phyloP scores from a whole-genome alignment of 306 rosid species.

The Quercus ilex region DNA sequence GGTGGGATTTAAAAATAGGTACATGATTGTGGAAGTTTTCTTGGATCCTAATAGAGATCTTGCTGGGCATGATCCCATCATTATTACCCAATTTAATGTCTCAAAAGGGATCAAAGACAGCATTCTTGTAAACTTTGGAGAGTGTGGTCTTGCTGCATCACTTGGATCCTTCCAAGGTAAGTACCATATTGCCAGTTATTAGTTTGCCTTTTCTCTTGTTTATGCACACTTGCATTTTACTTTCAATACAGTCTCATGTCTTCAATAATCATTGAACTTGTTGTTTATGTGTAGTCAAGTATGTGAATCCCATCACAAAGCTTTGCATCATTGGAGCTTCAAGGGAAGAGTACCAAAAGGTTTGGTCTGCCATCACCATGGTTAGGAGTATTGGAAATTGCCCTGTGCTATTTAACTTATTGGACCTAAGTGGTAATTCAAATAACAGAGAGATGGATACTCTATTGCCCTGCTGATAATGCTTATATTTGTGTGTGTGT shows the following conservation, averaged over 20 bases:
- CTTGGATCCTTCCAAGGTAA: conserved; percentile 71
- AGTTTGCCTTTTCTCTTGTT: too few species aligned
- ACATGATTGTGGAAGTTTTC: conserved; percentile 72
- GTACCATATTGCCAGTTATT: background rate
- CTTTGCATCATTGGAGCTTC: conserved; percentile 65
- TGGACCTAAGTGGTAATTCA: conserved; percentile 64
- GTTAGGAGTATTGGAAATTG: conserved; percentile 56
- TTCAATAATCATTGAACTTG: background rate
- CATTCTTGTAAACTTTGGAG: conserved; percentile 73
- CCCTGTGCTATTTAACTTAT: conserved; percentile 60
- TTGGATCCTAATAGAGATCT: conserved; percentile 68
- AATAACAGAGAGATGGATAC: background rate
- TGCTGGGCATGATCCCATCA: conserved; percentile 44
- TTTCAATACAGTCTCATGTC: background rate
- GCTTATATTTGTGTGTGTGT: background rate
- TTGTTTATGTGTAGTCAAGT: conserved; percentile 46
- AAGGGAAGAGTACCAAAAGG: conserved; percentile 69
- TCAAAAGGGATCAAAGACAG: conserved; percentile 66
- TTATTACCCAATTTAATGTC: conserved; percentile 62
- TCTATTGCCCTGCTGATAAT: background rate
- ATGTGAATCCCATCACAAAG: conserved; percentile 79
- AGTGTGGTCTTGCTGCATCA: conserved; percentile 81
- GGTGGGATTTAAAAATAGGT: conserved; percentile 82
- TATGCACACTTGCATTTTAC: background rate
- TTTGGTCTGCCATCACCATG: conserved; percentile 81